Base-by-base conservation (phyloP, 148 eudicot species). In the Simmondsia chinensis region DNA sequence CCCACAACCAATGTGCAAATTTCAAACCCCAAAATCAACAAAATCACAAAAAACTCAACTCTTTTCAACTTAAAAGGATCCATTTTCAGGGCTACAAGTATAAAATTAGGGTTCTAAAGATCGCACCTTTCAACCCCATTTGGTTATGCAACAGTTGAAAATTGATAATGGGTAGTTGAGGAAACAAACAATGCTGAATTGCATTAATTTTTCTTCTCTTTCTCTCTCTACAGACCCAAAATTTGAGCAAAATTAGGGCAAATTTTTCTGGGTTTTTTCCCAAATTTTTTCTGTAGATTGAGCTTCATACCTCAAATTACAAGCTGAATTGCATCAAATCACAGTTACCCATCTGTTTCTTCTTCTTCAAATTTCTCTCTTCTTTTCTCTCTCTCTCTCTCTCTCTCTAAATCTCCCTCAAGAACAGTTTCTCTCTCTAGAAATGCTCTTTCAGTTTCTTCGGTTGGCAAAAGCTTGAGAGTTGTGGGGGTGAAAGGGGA, bases 1-100 rank as follows among this genome's bases (percentile, higher is more conserved):
- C 62, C 56, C 38, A 41, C 61, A n/a, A 49, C 69, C 40, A 71
- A 71, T 50, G 74, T 65, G n/a, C n/a, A n/a, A 19, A 42, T 29
- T 36, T 50, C 40, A 64, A 72, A 72, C 57, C 63, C 50, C 66
- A 82, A 59, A 16, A 74, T 35, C 26, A 44, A 51, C 20, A 78
- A 27, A 28, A 37, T 36, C 30, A 39, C 33, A 43, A 25, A 4
- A 48, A 9, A 36, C 58, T 26, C 49, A 62, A 10, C 25, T 10
- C 8, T 11, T 13, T 13, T 36, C 4, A 20, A 20, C 20, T 31
- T 47, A 32, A 48, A 14, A 13, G n/a, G 54, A 49, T 33, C 54
- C 54, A 50, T 34, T 46, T 5, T 3, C 10, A n/a, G n/a, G n/a
- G n/a, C n/a, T n/a, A n/a, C n/a, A n/a, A n/a, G n/a, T n/a, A n/a